Conservation (phyloP, 805 yeast genomes). For the Metahyphopichia silvanorum region DNA sequence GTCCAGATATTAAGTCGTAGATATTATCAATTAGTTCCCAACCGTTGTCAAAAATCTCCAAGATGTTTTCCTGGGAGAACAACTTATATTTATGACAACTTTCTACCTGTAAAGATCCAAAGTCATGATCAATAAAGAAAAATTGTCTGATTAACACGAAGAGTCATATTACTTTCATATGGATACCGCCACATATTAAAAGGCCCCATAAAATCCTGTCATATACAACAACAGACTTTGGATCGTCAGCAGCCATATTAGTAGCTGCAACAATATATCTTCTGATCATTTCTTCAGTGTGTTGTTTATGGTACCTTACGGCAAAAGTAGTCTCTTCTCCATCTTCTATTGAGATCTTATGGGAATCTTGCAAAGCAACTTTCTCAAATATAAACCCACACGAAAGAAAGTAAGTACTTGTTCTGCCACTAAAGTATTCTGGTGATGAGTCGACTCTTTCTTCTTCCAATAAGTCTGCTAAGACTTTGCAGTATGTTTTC, state of each 20-base stretch:
- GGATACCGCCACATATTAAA: conserved; percentile 42
- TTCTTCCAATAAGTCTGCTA: too few relatives aligned
- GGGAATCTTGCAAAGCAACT: conserved; percentile 9
- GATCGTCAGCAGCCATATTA: conserved; percentile 34
- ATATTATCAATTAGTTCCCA: conserved; percentile 13
- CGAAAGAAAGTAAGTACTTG: conserved; percentile 19
- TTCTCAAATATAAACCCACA: conserved; percentile 20
- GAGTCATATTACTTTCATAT: conserved; percentile 40
- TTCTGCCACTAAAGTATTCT: conserved; percentile 18
- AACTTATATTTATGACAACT: conserved; percentile 26
- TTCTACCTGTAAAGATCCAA: conserved; percentile 18
- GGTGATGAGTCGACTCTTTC: conserved; percentile 1
- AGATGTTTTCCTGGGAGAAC: conserved; percentile 9
- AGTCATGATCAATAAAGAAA: conserved; percentile 16
- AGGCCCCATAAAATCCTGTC: conserved; percentile 42
- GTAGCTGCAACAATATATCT: conserved; percentile 34
- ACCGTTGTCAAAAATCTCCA: conserved; percentile 11
- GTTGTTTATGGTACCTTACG: conserved; percentile 4
- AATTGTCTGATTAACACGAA: conserved; percentile 35
- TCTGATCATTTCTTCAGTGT: conserved; percentile 33
- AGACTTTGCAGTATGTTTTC: conserved; percentile 6
- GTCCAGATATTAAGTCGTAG: conserved; percentile 6
- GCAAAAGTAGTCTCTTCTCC: conserved; percentile 4
- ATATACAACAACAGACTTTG: conserved; percentile 25
- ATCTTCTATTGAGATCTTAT: conserved; percentile 6